A percentile compares a stretch with the other conserved stretches of the same genome.
These are phyloP conservation scores for Arachis monticola DNA, from an alignment of 331 rosid genomes.

Conservation along the genomic window DNA sequence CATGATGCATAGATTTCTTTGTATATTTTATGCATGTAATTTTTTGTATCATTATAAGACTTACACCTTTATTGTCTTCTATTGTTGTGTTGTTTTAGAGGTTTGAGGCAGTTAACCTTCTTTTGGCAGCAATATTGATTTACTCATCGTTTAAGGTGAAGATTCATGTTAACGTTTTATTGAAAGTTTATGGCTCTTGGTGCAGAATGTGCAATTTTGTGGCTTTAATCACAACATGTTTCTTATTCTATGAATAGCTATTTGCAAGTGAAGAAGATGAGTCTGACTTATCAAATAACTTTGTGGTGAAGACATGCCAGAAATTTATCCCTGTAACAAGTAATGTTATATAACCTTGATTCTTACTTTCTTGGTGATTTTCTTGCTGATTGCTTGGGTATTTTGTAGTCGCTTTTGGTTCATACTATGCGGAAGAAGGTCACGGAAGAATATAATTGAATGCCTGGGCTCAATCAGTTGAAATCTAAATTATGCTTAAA, in stretches of 20 bases:
- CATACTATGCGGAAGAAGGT: slow-evolving; percentile 5
- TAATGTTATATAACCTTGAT: slow-evolving; percentile 43
- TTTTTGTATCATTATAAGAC: slow-evolving; percentile 25
- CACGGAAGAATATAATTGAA: slow-evolving; percentile 7
- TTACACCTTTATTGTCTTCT: slow-evolving; percentile 31
- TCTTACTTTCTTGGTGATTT: slow-evolving; percentile 35
- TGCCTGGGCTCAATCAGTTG: not conserved
- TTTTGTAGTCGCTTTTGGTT: slow-evolving; percentile 16
- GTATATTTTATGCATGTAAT: slow-evolving; percentile 14
- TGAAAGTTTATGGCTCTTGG: slow-evolving; percentile 34
- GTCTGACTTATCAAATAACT: slow-evolving; percentile 79
- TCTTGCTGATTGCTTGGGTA: slow-evolving; percentile 26
- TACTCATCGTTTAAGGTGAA: slow-evolving; percentile 87
- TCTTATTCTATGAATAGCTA: slow-evolving; percentile 53
- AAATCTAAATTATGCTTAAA: not conserved
- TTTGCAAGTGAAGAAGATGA: slow-evolving; percentile 74
- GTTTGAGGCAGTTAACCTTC: slow-evolving; percentile 87
- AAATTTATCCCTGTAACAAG: slow-evolving; percentile 81
- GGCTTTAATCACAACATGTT: slow-evolving; percentile 29
- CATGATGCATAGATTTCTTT: slow-evolving; percentile 27
- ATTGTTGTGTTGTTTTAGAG: slow-evolving; percentile 53
- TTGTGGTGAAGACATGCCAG: slow-evolving; percentile 89
- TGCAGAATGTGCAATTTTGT: slow-evolving; percentile 27
- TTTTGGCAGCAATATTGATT: slow-evolving; percentile 78
- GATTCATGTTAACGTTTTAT: slow-evolving; percentile 29